phyloP scores from a whole-genome alignment of 2,329 filamentous ascomycete genomes.

The Rugonectria rugulosa region DNA sequence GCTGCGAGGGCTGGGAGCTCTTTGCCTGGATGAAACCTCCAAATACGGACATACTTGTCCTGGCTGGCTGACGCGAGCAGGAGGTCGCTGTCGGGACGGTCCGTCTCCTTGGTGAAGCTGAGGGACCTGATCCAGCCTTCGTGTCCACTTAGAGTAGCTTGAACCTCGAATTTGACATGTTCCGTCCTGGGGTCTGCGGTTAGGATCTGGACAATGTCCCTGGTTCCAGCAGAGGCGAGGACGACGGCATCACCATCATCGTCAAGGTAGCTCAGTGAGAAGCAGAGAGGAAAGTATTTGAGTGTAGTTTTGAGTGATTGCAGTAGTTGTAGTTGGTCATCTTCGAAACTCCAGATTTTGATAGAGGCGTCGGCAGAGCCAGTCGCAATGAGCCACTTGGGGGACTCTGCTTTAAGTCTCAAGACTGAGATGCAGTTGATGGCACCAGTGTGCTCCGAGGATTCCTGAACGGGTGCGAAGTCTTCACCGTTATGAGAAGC shows the following conservation, averaged over 20 bases:
- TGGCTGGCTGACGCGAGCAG: conserved; percentile 93
- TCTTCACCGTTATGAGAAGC: conserved; percentile 34
- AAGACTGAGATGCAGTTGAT: conserved; percentile 72
- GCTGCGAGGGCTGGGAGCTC: conserved; percentile 66
- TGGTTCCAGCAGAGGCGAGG: conserved; percentile 87
- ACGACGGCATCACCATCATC: conserved; percentile 62
- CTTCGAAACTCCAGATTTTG: conserved; percentile 72
- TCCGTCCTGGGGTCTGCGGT: conserved; percentile 57
- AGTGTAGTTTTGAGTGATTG: conserved; percentile 78
- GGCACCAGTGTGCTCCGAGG: conserved; percentile 72
- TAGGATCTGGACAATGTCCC: conserved; percentile 81
- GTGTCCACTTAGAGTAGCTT: conserved; percentile 84
- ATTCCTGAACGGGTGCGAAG: conserved; percentile 58
- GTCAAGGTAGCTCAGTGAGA: conserved; percentile 72
- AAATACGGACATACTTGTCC: conserved; percentile 95
- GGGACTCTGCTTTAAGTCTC: conserved; percentile 35
- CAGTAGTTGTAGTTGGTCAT: conserved; percentile 58
- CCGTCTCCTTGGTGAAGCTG: conserved; percentile 73
- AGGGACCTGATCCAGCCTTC: conserved; percentile 95
- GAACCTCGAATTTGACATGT: conserved; percentile 67
- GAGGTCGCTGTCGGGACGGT: conserved; percentile 67
- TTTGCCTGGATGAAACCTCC: conserved; percentile 80
- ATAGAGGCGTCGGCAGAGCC: conserved; percentile 82
- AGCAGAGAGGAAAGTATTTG: conserved; percentile 80
- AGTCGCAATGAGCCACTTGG: conserved; percentile 69